phyloP scores from a whole-genome alignment of 306 rosid species.

The Begonia loranthoides region DNA sequence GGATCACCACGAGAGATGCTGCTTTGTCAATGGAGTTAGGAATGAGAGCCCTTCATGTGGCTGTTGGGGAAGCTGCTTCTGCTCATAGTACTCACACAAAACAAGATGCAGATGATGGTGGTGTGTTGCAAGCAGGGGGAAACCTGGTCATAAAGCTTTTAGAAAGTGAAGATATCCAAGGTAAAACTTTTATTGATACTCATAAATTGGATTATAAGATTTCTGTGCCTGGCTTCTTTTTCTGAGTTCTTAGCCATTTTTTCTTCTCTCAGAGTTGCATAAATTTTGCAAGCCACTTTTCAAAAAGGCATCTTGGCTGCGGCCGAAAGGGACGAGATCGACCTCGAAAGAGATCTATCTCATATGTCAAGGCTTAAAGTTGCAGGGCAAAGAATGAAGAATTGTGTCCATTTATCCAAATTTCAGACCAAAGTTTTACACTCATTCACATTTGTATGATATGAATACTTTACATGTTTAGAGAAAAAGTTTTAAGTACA shows the following conservation, averaged over 20 bases:
- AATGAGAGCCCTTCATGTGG: conserved; percentile 67
- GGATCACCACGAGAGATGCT: conserved; percentile 72
- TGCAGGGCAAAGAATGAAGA: conserved; percentile 13
- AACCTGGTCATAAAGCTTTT: conserved; percentile 73
- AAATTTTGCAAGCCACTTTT: conserved; percentile 70
- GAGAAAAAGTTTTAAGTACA: background rate
- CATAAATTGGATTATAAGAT: background rate
- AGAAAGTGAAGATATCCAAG: conserved; percentile 81
- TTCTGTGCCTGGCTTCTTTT: background rate
- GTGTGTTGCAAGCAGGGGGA: conserved; percentile 57
- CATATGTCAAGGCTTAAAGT: conserved; percentile 65
- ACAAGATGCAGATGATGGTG: conserved; percentile 19
- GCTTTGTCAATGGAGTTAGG: conserved; percentile 73
- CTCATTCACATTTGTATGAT: background rate
- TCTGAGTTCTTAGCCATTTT: background rate
- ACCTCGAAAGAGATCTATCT: conserved; percentile 87
- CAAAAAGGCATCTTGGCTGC: conserved; percentile 61
- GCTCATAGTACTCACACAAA: conserved; percentile 13
- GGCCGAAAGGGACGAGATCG: conserved; percentile 93
- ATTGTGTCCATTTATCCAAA: background rate
- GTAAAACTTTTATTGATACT: conserved; percentile 16
- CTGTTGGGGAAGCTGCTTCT: conserved; percentile 46
- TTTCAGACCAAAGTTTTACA: conserved; percentile 10
- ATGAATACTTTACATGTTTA: background rate
- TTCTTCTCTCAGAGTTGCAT: conserved; percentile 34